Base-by-base conservation (phyloP, 257 asterid genomes). In the Nyctanthes arbortristis region DNA sequence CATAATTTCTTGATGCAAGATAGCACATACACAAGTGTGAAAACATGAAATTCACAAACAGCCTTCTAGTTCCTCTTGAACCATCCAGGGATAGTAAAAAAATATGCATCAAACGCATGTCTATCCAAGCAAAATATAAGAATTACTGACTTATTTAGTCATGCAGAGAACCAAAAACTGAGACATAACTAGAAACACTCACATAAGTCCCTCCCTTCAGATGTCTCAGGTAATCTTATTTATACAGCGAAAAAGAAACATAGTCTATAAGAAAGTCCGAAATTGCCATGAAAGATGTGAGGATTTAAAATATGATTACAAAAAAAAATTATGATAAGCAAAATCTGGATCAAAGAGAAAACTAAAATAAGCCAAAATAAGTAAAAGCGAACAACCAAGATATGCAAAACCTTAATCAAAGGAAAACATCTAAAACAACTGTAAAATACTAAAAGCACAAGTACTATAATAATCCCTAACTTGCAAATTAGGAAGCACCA, bases 401-500 rank as follows among this genome's bases (percentile, higher is more conserved):
- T 40, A 40, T 3, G 52, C 2, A 40, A 40, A 40, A 40, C 52
- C 20, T 4, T 40, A 40, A 40, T 40, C 49, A 40, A 40, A 40
- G 52, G 16, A 7, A 40, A 40, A 37, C 18, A 52, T 66, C 36
- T 67, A 37, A 40, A 12, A 40, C 52, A 3, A 45, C 55, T n/a
- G 29, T 63, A 55, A n/a, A 37, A n/a, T 22, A 37, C 18, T 32
- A 30, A 65, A 32, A 58, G 18, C 31, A 29, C 36, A 49, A 72
- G 7, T 1, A n/a, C 27, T 14, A 36, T 63, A 47, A 47, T 47
- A 8, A 47, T 18, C 27, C 52, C 4, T 47, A 47, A 18, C 7
- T 47, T 5, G 24, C 56, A 47, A 18, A 18, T 47, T 47, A 47
- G 56, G 56, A 18, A 2, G 56, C 56, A 7, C 18, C 7, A 5